These are phyloP conservation scores for Podila epicladia DNA, from an alignment of 192 early-diverging fungal species.

Conservation along the genomic window DNA sequence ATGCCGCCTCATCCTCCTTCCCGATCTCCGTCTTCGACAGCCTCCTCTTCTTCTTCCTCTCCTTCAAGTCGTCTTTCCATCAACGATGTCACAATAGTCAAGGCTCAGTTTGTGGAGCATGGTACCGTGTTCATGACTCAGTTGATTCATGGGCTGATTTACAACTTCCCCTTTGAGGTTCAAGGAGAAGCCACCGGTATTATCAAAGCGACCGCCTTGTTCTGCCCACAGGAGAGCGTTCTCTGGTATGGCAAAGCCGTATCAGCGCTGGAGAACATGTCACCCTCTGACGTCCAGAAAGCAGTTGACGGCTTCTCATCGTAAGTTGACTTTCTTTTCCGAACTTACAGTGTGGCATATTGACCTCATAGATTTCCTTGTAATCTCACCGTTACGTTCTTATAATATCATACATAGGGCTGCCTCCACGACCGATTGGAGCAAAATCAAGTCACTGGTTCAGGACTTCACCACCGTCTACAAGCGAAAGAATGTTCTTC, in stretches of 20 bases:
- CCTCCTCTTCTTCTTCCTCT: constrained; percentile 15
- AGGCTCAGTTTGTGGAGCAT: constrained; percentile 50
- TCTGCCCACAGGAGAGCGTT: constrained; percentile 56
- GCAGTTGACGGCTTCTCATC: constrained; percentile 63
- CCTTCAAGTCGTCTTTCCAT: constrained; percentile 19
- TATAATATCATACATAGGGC: constrained; percentile 45
- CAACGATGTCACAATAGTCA: constrained; percentile 46
- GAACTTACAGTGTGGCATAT: background rate
- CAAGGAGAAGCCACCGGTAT: constrained; percentile 63
- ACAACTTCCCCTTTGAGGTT: constrained; percentile 63
- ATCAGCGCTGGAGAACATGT: constrained; percentile 52
- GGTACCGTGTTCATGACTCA: constrained; percentile 52
- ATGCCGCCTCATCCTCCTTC: constrained; percentile 9
- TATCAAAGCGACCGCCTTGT: constrained; percentile 56
- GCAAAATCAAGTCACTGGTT: constrained; percentile 59
- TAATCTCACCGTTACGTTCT: background rate
- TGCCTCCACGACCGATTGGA: constrained; percentile 60
- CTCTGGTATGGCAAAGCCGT: constrained; percentile 62
- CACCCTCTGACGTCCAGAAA: constrained; percentile 59
- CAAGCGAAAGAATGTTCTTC: constrained; percentile 58
- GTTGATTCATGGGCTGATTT: constrained; percentile 65
- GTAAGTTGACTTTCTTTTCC: constrained; percentile 54
- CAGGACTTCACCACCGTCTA: constrained; percentile 68
- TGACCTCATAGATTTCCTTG: background rate
- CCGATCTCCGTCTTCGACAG: constrained; percentile 4